Percentiles rank a stretch among this genome's conserved stretches.
Conservation (phyloP, 371 early-diverging fungal species). For the Mucor plumbeus region DNA sequence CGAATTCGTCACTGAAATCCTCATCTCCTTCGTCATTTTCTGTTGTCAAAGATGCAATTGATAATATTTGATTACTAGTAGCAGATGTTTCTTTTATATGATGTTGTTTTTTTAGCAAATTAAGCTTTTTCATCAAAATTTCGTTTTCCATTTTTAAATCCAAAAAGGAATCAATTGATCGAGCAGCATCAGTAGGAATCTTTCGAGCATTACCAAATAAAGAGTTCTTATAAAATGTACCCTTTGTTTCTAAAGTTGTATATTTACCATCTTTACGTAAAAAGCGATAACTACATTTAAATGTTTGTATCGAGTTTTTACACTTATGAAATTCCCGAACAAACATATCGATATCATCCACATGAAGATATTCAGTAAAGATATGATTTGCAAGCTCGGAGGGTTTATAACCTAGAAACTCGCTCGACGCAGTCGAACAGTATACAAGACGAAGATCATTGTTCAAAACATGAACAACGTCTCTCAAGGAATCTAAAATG, state of each 20-base stretch:
- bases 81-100: neutral
- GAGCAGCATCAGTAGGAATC: slow-evolving; percentile 40
- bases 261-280: slow-evolving; percentile 49
- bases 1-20: slow-evolving; percentile 12
- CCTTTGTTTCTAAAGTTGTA: slow-evolving; percentile 43
- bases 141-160: slow-evolving; percentile 55
- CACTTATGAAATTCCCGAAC: slow-evolving; percentile 26
- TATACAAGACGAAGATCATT: slow-evolving; percentile 24
- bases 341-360: slow-evolving; percentile 33
- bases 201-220: slow-evolving; percentile 48
- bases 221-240: slow-evolving; percentile 37
- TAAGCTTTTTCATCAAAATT: slow-evolving; percentile 34
- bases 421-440: slow-evolving; percentile 42
- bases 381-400: slow-evolving; percentile 25
- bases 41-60: slow-evolving; percentile 1
- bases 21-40: slow-evolving; percentile 9
- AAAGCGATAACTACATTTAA: slow-evolving; percentile 41
- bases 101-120: neutral
- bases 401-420: slow-evolving; percentile 54
- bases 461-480: slow-evolving; percentile 37
- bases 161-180: slow-evolving; percentile 44
- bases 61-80: neutral
- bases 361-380: slow-evolving; percentile 32
- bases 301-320: slow-evolving; percentile 12
- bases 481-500: slow-evolving; percentile 57